Evolutionary conservation across 2,329 filamentous ascomycete genomes (phyloP).

Genomic region (Trichophyton rubrum): DNA sequence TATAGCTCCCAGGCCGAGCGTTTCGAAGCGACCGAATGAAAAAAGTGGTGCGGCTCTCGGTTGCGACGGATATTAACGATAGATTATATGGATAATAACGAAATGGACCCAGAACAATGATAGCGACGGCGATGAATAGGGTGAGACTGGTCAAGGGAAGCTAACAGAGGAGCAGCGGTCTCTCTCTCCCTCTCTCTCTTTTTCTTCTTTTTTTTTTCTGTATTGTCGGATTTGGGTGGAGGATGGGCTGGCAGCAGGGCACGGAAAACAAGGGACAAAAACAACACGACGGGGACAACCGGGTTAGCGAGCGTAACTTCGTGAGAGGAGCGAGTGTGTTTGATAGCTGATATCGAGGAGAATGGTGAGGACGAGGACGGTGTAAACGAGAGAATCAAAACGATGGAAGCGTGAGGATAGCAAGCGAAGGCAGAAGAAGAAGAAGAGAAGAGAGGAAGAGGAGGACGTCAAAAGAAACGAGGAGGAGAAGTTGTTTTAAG

Average conservation of each 20-base stretch:
- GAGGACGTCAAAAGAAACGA: neutral
- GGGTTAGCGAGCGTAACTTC: constrained; percentile 30
- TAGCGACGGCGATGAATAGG: neutral
- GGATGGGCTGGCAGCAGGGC: constrained; percentile 14
- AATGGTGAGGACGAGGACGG: too few species aligned
- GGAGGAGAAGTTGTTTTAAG: neutral
- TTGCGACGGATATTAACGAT: constrained; percentile 1
- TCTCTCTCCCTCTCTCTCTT: neutral
- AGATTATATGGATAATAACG: neutral
- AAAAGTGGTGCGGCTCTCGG: neutral
- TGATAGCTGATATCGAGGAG: neutral
- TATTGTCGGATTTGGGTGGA: too few species aligned
- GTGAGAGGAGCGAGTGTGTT: constrained; percentile 26
- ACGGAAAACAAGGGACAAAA: constrained; percentile 6
- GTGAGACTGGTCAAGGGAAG: neutral
- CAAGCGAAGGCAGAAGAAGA: constrained; percentile 16
- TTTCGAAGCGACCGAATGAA: neutral
- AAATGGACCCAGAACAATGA: neutral
- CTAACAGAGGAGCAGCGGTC: neutral
- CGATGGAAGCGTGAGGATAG: constrained; percentile 6
- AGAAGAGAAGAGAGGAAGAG: constrained; percentile 2
- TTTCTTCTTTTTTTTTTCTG: neutral
- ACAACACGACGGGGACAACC: constrained; percentile 13
- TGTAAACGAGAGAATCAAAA: constrained; percentile 5
- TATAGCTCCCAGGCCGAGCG: neutral